Evolutionary conservation across 768 basidiomycete genomes (phyloP).

Genomic region (Collybia sp.): DNA sequence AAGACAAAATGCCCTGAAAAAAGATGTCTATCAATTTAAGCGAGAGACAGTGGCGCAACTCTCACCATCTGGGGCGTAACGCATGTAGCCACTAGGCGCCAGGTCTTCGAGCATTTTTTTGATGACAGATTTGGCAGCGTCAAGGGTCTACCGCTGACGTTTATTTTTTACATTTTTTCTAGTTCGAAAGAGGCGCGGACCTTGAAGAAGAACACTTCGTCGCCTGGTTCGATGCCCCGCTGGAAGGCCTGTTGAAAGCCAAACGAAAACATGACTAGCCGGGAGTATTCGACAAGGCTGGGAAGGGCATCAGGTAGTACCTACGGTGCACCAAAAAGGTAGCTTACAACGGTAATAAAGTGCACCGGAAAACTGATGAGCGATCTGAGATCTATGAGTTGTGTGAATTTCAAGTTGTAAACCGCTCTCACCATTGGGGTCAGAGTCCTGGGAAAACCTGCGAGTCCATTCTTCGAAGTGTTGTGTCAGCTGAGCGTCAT

Average conservation of each 20-base stretch:
- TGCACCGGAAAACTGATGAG: constrained; percentile 55
- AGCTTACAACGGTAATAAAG: constrained; percentile 69
- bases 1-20: constrained; percentile 68
- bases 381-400: constrained; percentile 38
- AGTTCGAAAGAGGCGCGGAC: constrained; percentile 25
- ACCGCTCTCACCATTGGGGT: constrained; percentile 42
- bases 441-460: constrained; percentile 56
- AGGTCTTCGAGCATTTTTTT: constrained; percentile 59
- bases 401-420: neutral
- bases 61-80: constrained; percentile 73
- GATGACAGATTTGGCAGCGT: constrained; percentile 65
- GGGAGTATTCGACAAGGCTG: constrained; percentile 72
- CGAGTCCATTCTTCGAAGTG: constrained; percentile 67
- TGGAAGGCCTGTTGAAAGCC: constrained; percentile 82
- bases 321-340: neutral
- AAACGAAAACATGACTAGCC: constrained; percentile 84
- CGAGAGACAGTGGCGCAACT: constrained; percentile 1
- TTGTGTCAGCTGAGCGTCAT: constrained; percentile 51
- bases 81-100: constrained; percentile 71
- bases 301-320: constrained; percentile 1
- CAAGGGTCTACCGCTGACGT: constrained; percentile 48
- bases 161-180: neutral
- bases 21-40: neutral
- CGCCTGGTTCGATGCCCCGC: constrained; percentile 57
- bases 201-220: constrained; percentile 65